These are phyloP conservation scores for Raffaelea deltoideospora DNA, from an alignment of 2,329 filamentous ascomycete genomes.

Conservation along the genomic window DNA sequence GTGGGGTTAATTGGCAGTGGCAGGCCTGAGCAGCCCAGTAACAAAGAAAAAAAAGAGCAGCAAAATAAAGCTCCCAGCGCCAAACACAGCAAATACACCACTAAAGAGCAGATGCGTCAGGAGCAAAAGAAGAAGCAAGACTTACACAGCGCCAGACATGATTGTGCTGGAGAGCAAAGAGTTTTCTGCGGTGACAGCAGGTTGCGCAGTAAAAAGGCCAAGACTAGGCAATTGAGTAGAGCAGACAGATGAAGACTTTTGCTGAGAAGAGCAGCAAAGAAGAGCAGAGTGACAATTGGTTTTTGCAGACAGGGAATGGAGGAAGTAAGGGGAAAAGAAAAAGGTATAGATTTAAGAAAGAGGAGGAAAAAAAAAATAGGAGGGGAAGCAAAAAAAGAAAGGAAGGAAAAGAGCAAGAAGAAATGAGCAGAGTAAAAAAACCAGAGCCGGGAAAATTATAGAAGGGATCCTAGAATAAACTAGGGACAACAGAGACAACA, in stretches of 20 bases:
- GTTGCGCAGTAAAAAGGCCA: too few species aligned
- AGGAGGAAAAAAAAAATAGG: not conserved
- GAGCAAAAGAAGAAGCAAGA: too few species aligned
- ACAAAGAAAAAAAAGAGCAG: not conserved
- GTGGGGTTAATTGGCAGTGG: slow-evolving; percentile 11
- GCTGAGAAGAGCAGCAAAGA: not conserved
- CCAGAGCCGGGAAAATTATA: too few species aligned
- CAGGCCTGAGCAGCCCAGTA: not conserved
- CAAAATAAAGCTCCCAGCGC: not conserved
- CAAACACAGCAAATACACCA: not conserved
- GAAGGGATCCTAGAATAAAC: not conserved
- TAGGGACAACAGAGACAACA: too few species aligned
- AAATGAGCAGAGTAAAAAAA: slow-evolving; percentile 3
- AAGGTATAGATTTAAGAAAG: not conserved
- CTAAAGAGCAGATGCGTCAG: too few species aligned
- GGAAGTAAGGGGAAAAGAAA: not conserved
- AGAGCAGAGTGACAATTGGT: not conserved
- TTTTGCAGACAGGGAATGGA: not conserved
- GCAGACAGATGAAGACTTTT: not conserved
- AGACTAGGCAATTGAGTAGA: too few species aligned
- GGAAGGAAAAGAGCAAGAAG: not conserved
- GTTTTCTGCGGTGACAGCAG: too few species aligned
- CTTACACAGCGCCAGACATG: slow-evolving; percentile 57
- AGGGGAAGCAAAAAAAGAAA: not conserved
- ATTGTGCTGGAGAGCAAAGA: slow-evolving; percentile 8